Conservation (phyloP, 139 green algal species). For the Chlorella ohadii region DNA sequence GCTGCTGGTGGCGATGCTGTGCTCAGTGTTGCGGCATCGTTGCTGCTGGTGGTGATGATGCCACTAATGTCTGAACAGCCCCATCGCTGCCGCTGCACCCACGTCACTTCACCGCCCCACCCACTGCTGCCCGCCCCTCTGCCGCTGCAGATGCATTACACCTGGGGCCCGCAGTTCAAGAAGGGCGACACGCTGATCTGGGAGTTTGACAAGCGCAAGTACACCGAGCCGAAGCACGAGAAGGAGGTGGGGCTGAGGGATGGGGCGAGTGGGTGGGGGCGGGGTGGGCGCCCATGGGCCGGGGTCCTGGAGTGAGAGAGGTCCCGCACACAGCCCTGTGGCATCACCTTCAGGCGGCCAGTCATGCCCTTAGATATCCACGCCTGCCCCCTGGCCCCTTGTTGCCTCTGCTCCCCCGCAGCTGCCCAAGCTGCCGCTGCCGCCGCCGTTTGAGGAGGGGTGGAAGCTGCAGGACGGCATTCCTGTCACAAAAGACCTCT, state of each 20-base stretch:
- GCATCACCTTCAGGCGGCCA: too few relatives aligned
- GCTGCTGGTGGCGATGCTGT: neutral
- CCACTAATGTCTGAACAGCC: too few relatives aligned
- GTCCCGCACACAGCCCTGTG: too few relatives aligned
- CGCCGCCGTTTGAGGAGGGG: conserved; percentile 47
- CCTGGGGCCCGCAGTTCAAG: conserved; percentile 70
- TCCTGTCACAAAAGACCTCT: neutral
- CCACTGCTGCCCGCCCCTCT: neutral
- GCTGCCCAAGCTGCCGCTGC: conserved; percentile 49
- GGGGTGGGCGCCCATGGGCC: neutral
- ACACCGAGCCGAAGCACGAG: conserved; percentile 46
- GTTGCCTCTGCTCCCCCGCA: neutral
- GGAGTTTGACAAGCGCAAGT: conserved; percentile 73
- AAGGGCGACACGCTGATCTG: conserved; percentile 62
- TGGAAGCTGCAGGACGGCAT: conserved; percentile 58
- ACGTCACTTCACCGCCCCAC: neutral
- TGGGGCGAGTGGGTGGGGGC: neutral
- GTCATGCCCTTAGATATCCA: too few relatives aligned
- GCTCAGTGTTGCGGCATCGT: too few relatives aligned
- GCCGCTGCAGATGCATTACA: conserved; percentile 83
- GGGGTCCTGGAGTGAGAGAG: too few relatives aligned
- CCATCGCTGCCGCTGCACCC: neutral
- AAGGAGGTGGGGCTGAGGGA: conserved; percentile 45
- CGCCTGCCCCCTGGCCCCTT: too few relatives aligned
- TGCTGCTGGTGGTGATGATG: neutral